Evolutionary conservation across 2,329 filamentous ascomycete species (phyloP), one percentile per base, ranked within the genome.

Genomic region (Phialophora chinensis): DNA sequence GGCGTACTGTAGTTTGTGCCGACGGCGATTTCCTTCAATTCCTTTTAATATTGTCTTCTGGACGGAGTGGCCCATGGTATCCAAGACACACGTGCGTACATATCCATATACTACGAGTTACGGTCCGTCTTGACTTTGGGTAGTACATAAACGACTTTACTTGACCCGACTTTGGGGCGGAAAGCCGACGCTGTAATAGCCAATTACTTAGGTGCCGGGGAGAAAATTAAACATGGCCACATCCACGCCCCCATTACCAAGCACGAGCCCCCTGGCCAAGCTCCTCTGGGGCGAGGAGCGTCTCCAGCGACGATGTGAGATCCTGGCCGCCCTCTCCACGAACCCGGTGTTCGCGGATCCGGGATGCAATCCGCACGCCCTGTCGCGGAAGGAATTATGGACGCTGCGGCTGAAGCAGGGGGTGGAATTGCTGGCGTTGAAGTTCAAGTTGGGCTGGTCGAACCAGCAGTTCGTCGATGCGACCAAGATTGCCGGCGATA

Each of bases 321-420:
- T 62, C 25, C 52, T 62, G 3, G 52, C 11, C 2, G 60, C 52
- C 52, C 4, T 62, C 25, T 29, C 52, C 33, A n/a, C 17, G 11
- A 62, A 56, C 38, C 60, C 60, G 7, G 38, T 62, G 33, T 62
- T 62, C 38, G 31, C 50, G 4, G 31, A 62, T 8, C 2, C 25
- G 29, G 14, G 10, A 3, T 7, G 8, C 20, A 66, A 63, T 25
- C 55, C 65, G 10, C 56, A 64, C 33, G 42, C 42, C 8, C 31
- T 66, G 60, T 60, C 65, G 23, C 42, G 65, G 47, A 63, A 60
- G 56, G 65, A 66, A 42, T 17, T 66, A n/a, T 66, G 65, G 65
- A 52, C 61, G n/a, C 50, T 63, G 55, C 38, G 60, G 17, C 20
- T 60, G 31, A 29, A 55, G 61, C 65, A 66, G 50, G 44, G 57